Evolutionary conservation across 208 protist genomes (phyloP).

Genomic region (Angomonas ambiguus): DNA sequence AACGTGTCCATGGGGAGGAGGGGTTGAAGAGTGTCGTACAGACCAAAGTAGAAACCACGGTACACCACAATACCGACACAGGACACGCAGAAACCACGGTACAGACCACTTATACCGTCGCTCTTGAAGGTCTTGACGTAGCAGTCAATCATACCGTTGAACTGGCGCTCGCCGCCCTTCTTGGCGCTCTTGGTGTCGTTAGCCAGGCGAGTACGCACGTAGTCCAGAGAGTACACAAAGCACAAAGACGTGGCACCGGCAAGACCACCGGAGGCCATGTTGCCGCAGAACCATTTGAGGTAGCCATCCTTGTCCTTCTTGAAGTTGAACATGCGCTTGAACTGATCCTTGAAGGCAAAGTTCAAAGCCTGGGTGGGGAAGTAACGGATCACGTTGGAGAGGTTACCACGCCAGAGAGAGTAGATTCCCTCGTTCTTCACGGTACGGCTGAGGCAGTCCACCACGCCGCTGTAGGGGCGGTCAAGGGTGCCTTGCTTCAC

Average conservation of each 20-base stretch:
- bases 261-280: constrained; percentile 95
- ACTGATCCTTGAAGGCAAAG: constrained; percentile 97
- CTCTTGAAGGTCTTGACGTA: constrained; percentile 88
- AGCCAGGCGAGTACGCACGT: constrained; percentile 95
- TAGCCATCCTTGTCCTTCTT: constrained; percentile 77
- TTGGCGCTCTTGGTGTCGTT: constrained; percentile 88
- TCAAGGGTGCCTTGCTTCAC: constrained; percentile 71
- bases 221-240: constrained; percentile 98
- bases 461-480: constrained; percentile 92
- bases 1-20: constrained; percentile 67
- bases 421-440: constrained; percentile 89
- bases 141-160: constrained; percentile 94
- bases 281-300: constrained; percentile 86
- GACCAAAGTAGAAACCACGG: constrained; percentile 96
- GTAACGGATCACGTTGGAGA: constrained; percentile 96
- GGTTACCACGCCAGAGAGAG: constrained; percentile 97
- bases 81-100: constrained; percentile 96
- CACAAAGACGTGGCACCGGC: constrained; percentile 94
- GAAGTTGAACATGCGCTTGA: constrained; percentile 94
- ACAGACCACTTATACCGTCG: constrained; percentile 85
- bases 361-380: constrained; percentile 98
- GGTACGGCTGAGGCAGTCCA: constrained; percentile 94
- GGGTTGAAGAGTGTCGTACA: constrained; percentile 89
- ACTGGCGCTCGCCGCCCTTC: constrained; percentile 88
- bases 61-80: constrained; percentile 95